Evolutionary conservation across 306 rosid genomes (phyloP), one percentile per base, ranked within the genome.

Genomic region (Cicer yamashitae): DNA sequence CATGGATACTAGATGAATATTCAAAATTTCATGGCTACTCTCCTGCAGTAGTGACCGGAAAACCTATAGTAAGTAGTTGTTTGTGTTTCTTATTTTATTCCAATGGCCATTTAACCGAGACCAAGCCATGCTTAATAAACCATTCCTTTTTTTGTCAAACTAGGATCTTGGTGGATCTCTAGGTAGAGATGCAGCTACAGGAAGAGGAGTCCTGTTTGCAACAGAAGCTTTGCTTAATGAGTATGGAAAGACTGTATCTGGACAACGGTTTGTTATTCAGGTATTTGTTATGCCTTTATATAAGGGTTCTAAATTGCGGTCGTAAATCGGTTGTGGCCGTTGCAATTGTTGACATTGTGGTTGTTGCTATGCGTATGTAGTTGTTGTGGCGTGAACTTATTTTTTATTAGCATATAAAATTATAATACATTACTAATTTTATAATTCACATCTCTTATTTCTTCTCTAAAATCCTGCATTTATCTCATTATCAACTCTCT

Each of bases 11-110:
- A 10, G 98, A 94, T 60, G 98, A 94, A 73, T 94, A 94, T 82
- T 91, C 98, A 47, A 94, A 94, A 84, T 94, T 94, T 61, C 98
- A 94, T 76, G 98, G 98, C 62, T 81, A 94, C 78, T 90, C 98
- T 12, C 96, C 97, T 12, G 97, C 98, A 9, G 88, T 94, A 13
- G 98, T 94, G 76, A 94, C 98, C 2, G 97, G 98, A 57, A 94
- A 94, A 70, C 98, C 98, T n/a, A 85, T 68, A 18, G 98, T 94
- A 69, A 88, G 97, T 75, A 43, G 2, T 11, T 57, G 2, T 70
- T 62, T 50, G 34, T 66, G 18, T 45, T 60, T 59, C 11, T 73
- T 20, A 62, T 54, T 61, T 73, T 52, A 69, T 68, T 69, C 52
- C 39, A 38, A 15, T 59, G 48, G 37, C 10, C 22, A 43, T 37